These are phyloP conservation scores for Fulvia fulva DNA, from an alignment of 2,329 filamentous ascomycete species.

Conservation along the genomic window DNA sequence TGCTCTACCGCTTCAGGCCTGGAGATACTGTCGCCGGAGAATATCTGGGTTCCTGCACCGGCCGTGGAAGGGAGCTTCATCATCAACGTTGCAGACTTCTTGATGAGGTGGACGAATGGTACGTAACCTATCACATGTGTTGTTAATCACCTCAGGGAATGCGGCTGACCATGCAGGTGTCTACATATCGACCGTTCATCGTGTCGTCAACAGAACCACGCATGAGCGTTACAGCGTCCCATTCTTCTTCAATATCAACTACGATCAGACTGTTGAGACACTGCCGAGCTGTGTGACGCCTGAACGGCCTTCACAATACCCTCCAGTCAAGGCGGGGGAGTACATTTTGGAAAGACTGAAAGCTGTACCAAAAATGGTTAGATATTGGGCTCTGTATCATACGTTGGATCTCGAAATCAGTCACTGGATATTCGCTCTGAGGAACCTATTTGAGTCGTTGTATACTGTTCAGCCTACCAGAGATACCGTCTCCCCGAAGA, in stretches of 20 bases:
- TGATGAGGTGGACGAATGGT: constrained; percentile 47
- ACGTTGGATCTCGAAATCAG: no score
- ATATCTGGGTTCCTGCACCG: constrained; percentile 43
- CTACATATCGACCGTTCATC: constrained; percentile 44
- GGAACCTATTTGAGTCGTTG: background rate
- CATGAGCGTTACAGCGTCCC: constrained; percentile 43
- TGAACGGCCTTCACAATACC: constrained; percentile 33
- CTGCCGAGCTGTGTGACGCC: constrained; percentile 36
- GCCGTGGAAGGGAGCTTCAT: constrained; percentile 45
- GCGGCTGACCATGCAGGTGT: constrained; percentile 8
- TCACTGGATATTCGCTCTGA: no score
- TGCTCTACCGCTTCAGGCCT: constrained; percentile 26
- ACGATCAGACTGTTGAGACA: constrained; percentile 39
- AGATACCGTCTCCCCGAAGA: background rate
- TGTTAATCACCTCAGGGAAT: background rate
- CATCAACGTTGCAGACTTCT: constrained; percentile 51
- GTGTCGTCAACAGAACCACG: constrained; percentile 43
- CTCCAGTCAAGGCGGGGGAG: constrained; percentile 37
- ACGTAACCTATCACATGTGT: background rate
- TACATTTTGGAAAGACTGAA: constrained; percentile 37
- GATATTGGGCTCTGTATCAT: background rate
- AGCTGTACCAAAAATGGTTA: constrained; percentile 12
- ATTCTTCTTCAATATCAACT: constrained; percentile 47
- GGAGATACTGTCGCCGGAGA: constrained; percentile 35
- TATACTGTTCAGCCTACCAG: background rate